A percentile compares a stretch with the other conserved stretches of the same genome.
Conservation (phyloP, 768 basidiomycete genomes). For the Suillus tomentosus region DNA sequence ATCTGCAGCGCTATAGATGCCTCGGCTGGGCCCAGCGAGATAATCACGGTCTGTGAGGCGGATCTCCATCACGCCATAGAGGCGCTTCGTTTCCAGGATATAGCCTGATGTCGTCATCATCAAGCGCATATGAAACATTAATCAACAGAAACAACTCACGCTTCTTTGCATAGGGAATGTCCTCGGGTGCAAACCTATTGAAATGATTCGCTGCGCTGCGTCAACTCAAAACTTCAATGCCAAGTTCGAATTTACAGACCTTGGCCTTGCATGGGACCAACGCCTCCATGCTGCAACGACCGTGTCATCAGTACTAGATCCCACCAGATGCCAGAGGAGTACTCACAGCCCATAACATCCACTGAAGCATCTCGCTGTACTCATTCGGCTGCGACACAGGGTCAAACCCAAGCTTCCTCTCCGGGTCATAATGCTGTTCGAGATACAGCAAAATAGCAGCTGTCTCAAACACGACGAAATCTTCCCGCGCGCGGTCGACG, state of each 20-base stretch:
- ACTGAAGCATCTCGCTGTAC: slow-evolving; percentile 45
- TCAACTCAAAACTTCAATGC: neutral
- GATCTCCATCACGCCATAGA: slow-evolving; percentile 50
- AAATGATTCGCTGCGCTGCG: slow-evolving; percentile 39
- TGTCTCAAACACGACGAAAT: slow-evolving; percentile 43
- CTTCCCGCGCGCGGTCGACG: slow-evolving; percentile 27
- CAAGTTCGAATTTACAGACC: slow-evolving; percentile 4
- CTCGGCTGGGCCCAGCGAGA: slow-evolving; percentile 42
- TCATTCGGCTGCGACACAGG: slow-evolving; percentile 30
- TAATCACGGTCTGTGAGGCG: slow-evolving; percentile 46
- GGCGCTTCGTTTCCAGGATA: slow-evolving; percentile 47
- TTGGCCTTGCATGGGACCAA: slow-evolving; percentile 42
- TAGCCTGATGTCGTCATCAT: slow-evolving; percentile 32
- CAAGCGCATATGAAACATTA: neutral
- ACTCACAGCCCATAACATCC: slow-evolving; percentile 47
- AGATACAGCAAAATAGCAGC: slow-evolving; percentile 51
- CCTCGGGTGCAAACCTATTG: slow-evolving; percentile 32
- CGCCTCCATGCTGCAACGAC: slow-evolving; percentile 28
- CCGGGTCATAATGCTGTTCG: slow-evolving; percentile 45
- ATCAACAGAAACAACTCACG: slow-evolving; percentile 7
- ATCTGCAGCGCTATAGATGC: slow-evolving; percentile 42
- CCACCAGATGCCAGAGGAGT: neutral
- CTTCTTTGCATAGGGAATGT: slow-evolving; percentile 41
- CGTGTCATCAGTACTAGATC: neutral
- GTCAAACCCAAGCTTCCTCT: slow-evolving; percentile 43